A percentile compares a stretch with the other conserved stretches of the same genome.
phyloP scores from a whole-genome alignment of 768 basidiomycete species.

The Phanerochaete sordida region DNA sequence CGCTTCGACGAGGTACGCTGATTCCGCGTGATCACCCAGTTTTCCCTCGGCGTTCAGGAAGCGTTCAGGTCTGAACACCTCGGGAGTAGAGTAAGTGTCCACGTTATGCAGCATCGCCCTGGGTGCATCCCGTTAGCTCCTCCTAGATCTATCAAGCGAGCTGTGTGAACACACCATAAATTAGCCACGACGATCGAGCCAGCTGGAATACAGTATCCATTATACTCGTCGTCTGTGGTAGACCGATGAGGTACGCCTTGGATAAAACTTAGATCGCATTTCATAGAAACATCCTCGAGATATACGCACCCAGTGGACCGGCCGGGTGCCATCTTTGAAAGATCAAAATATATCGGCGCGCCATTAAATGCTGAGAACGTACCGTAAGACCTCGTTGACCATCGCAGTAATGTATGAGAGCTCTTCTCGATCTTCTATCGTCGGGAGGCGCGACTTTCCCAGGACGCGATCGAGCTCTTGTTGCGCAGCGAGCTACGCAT shows the following conservation, averaged over 20 bases:
- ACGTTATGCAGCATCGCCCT: slow-evolving; percentile 40
- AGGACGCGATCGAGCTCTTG: slow-evolving; percentile 46
- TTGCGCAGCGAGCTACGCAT: slow-evolving; percentile 3
- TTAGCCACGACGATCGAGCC: slow-evolving; percentile 1
- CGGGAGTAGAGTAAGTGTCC: slow-evolving; percentile 43
- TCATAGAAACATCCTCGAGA: background rate
- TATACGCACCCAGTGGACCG: background rate
- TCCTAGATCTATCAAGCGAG: background rate
- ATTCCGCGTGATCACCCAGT: background rate
- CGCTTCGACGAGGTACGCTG: background rate
- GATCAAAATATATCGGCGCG: too few relatives aligned
- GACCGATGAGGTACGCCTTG: slow-evolving; percentile 2
- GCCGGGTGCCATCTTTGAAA: background rate
- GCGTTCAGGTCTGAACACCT: slow-evolving; percentile 47
- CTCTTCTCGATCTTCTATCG: slow-evolving; percentile 47
- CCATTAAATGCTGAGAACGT: background rate
- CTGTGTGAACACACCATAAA: background rate
- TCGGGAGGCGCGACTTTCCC: slow-evolving; percentile 48
- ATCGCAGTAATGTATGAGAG: slow-evolving; percentile 52
- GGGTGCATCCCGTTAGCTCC: background rate
- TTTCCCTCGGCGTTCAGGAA: slow-evolving; percentile 21
- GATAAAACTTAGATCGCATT: background rate
- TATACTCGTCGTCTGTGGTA: slow-evolving; percentile 28
- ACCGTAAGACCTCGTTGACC: background rate
- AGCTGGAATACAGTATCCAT: background rate